Percentiles rank a stretch among this genome's conserved stretches.
phyloP scores from a whole-genome alignment of 257 asterid genomes.

The Verbascum thapsus region DNA sequence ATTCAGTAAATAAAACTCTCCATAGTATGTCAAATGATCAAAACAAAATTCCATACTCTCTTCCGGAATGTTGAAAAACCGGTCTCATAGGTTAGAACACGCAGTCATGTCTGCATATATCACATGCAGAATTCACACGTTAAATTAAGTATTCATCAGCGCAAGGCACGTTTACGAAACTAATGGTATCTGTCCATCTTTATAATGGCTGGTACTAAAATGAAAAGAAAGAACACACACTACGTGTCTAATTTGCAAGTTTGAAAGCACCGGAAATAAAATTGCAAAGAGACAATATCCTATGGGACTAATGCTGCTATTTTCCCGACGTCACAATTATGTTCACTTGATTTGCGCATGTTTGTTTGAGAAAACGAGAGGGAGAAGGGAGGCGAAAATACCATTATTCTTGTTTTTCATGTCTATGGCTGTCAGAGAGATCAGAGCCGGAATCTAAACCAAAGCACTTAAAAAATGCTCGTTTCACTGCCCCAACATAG shows the following conservation, averaged over 20 bases:
- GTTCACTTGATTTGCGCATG: slow-evolving; percentile 13
- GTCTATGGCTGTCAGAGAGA: slow-evolving; percentile 29
- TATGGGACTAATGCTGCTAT: too few relatives aligned
- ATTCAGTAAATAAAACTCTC: not conserved
- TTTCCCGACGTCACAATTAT: not conserved
- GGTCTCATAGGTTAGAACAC: too few relatives aligned
- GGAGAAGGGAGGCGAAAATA: slow-evolving; percentile 20
- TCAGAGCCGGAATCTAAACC: slow-evolving; percentile 52
- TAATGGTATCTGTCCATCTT: too few relatives aligned
- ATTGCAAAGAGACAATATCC: too few relatives aligned
- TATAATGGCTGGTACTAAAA: too few relatives aligned
- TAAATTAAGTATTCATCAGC: too few relatives aligned
- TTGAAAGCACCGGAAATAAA: too few relatives aligned
- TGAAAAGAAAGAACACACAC: too few relatives aligned
- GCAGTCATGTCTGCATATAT: too few relatives aligned
- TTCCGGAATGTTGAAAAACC: not conserved
- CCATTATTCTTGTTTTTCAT: slow-evolving; percentile 51
- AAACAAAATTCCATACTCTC: not conserved
- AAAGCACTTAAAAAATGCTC: slow-evolving; percentile 60
- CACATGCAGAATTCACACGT: too few relatives aligned
- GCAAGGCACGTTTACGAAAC: too few relatives aligned
- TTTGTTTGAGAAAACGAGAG: not conserved
- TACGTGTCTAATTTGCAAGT: too few relatives aligned
- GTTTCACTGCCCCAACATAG: slow-evolving; percentile 48
- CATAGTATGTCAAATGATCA: not conserved